These are phyloP conservation scores for Williopsis jadinii DNA, from an alignment of 1,139 yeast species.

Conservation along the genomic window DNA sequence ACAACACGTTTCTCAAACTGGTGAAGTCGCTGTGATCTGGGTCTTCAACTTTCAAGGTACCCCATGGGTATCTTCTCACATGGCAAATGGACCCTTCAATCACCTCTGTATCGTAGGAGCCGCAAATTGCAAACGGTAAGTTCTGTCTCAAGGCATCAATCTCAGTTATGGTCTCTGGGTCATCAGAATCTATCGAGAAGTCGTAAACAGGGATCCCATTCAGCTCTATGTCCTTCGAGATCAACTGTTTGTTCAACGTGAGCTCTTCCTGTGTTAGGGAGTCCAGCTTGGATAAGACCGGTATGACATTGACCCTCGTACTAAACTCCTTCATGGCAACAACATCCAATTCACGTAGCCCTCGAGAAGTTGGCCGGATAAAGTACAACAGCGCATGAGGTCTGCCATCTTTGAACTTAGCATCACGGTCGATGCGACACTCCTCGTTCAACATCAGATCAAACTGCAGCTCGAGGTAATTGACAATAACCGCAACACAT, in stretches of 20 bases:
- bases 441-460: constrained; percentile 53
- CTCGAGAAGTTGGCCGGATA: constrained; percentile 50
- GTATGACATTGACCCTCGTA: constrained; percentile 47
- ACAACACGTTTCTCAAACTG: constrained; percentile 54
- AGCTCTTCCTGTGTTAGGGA: constrained; percentile 44
- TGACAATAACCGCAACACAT: constrained; percentile 34
- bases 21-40: constrained; percentile 57
- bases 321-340: constrained; percentile 44
- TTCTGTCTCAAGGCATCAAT: constrained; percentile 26
- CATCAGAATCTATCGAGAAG: constrained; percentile 27
- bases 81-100: constrained; percentile 25
- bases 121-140: constrained; percentile 42
- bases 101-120: constrained; percentile 32
- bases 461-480: constrained; percentile 49
- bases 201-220: constrained; percentile 43
- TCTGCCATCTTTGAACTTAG: constrained; percentile 47
- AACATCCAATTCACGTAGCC: constrained; percentile 40
- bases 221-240: constrained; percentile 37
- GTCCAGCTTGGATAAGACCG: constrained; percentile 54
- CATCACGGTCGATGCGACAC: constrained; percentile 48
- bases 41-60: constrained; percentile 40
- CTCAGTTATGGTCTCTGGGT: constrained; percentile 25
- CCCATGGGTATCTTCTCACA: constrained; percentile 40
- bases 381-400: constrained; percentile 61
- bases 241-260: constrained; percentile 33